Conservation (phyloP, 371 early-diverging fungal species). For the Cladochytrium tenue region DNA sequence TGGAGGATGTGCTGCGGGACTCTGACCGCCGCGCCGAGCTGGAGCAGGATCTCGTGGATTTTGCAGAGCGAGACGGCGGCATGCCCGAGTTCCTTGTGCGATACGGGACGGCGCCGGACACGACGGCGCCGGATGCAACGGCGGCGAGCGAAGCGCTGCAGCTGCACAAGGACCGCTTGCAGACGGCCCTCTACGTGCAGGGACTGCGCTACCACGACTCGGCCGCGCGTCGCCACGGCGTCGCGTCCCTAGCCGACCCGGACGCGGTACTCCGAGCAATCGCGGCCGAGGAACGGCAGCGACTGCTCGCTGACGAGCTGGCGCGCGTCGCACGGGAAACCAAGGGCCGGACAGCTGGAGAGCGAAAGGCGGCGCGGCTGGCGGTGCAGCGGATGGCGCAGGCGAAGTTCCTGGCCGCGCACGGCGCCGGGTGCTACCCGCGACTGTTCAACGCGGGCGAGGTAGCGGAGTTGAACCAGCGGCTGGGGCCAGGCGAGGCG, state of each 20-base stretch:
- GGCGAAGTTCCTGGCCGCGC: not conserved
- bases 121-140: not conserved
- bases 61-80: slow-evolving; percentile 1
- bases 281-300: not conserved
- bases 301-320: not conserved
- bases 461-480: slow-evolving; percentile 1
- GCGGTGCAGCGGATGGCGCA: not conserved
- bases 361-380: not conserved
- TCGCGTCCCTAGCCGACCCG: slow-evolving; percentile 2
- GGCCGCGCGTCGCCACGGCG: not conserved
- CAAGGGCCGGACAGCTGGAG: not conserved
- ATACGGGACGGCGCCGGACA: not conserved
- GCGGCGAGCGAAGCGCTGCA: not conserved
- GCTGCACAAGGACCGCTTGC: slow-evolving; percentile 6
- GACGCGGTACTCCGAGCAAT: not conserved
- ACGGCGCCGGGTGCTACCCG: not conserved
- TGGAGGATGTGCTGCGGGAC: slow-evolving; percentile 1
- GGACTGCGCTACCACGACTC: slow-evolving; percentile 9
- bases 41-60: not conserved
- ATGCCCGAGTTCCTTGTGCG: slow-evolving; percentile 11
- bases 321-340: not conserved
- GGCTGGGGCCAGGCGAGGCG: slow-evolving; percentile 2
- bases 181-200: slow-evolving; percentile 12
- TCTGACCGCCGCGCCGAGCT: not conserved
- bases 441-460: not conserved